Evolutionary conservation across 2,329 filamentous ascomycete genomes (phyloP), one percentile per base, ranked within the genome.

Genomic region (Phyllosticta paracitricarpa): DNA sequence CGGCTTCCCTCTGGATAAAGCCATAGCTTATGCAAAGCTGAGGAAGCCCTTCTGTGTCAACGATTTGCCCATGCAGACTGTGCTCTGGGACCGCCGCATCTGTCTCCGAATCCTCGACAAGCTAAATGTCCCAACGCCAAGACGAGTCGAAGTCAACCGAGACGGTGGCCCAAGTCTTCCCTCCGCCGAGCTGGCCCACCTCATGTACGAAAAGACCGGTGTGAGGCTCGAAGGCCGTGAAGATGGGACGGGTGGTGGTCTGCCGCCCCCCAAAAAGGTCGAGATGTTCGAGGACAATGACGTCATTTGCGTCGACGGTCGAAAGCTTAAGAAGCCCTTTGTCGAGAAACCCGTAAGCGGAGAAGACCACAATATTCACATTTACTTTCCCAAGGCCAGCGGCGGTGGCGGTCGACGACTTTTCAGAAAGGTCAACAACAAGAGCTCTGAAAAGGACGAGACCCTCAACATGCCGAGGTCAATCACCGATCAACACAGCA

Each of bases 341-440:
- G 94, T 99, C 48, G 94, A 99, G 72, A 99, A 99, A 73, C 94
- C 94, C 0, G 92, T 91, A n/a, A 97, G 90, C 70, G 94, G 94
- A 35, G 94, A 99, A 75, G 93, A 99, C 70, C 94, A 99, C 77
- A 99, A 99, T 72, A 96, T 99, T 68, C 89, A 96, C 75, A 97
- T 99, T 61, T 99, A 97, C 76, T 97, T 95, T 70, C 90, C 93
- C 24, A 89, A 87, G 64, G 88, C 89, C 52, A 84, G 89, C 56
- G 91, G 92, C 3, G 92, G 93, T 56, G 94, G 94, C 63, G 95
- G 91, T 26, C 84, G 95, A 62, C 89, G 93, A 66, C 82, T 99
- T 3, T 99, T 99, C 76, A 84, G 94, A 62, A 99, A 99, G 75
- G 89, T 99, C 68, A 95, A 95, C 69, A 99, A 99, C 81, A 99